phyloP scores from a whole-genome alignment of 2,329 filamentous ascomycete species.

The Colletotrichum salicis region DNA sequence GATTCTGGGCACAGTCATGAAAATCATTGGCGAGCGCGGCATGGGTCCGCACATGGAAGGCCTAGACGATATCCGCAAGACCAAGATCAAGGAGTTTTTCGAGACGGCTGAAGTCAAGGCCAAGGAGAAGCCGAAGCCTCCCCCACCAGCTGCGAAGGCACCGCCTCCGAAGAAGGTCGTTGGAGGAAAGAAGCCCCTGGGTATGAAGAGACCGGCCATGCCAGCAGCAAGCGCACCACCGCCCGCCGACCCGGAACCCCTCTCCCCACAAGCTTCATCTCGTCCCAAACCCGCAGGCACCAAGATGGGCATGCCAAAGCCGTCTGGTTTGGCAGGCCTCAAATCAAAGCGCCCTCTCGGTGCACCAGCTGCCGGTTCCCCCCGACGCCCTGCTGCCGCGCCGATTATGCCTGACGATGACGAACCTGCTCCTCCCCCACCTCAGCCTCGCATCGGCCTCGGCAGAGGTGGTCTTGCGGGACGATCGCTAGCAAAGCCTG shows the following conservation, averaged over 20 bases:
- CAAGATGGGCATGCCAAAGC: slow-evolving; percentile 67
- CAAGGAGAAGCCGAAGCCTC: slow-evolving; percentile 82
- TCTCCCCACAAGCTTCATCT: slow-evolving; percentile 68
- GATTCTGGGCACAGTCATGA: slow-evolving; percentile 94
- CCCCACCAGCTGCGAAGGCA: slow-evolving; percentile 67
- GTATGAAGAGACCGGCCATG: slow-evolving; percentile 55
- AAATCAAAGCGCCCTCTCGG: slow-evolving; percentile 68
- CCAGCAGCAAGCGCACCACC: slow-evolving; percentile 46
- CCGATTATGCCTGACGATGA: slow-evolving; percentile 68
- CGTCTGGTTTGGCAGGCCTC: slow-evolving; percentile 63
- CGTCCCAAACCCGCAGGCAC: slow-evolving; percentile 56
- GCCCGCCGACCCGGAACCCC: slow-evolving; percentile 60
- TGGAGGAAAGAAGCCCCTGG: slow-evolving; percentile 53
- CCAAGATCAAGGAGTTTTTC: slow-evolving; percentile 93
- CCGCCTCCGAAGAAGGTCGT: slow-evolving; percentile 59
- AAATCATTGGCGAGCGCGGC: slow-evolving; percentile 94
- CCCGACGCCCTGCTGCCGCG: slow-evolving; percentile 60
- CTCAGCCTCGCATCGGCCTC: slow-evolving; percentile 71
- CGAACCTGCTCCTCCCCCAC: slow-evolving; percentile 64
- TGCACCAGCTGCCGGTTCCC: slow-evolving; percentile 51
- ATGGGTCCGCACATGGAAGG: slow-evolving; percentile 95
- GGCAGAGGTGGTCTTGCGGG: slow-evolving; percentile 86
- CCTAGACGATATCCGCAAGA: slow-evolving; percentile 94
- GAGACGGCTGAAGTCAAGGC: slow-evolving; percentile 67
- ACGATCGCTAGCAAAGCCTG: slow-evolving; percentile 83